Evolutionary conservation across 352 stramenopile species (phyloP).

Genomic region (Pythium coloratum): DNA sequence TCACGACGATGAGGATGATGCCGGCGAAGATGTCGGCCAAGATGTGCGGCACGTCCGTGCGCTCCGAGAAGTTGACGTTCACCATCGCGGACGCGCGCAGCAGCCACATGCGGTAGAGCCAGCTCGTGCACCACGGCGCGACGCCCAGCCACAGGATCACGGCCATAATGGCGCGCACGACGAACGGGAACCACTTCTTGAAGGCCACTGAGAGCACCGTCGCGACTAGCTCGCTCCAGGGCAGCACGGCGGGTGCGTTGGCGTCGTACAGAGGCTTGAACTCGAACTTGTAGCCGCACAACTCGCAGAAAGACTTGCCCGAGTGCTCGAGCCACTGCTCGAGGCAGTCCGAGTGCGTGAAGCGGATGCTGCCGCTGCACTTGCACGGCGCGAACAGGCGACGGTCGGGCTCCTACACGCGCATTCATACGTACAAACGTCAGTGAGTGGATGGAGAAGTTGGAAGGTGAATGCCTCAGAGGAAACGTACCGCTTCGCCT

Average conservation of each 20-base stretch:
- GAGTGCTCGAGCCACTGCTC: slow-evolving; percentile 94
- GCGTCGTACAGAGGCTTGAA: slow-evolving; percentile 93
- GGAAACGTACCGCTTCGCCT: slow-evolving; percentile 75
- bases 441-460: not conserved
- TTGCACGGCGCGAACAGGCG: slow-evolving; percentile 90
- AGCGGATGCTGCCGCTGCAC: slow-evolving; percentile 94
- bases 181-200: slow-evolving; percentile 90
- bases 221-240: slow-evolving; percentile 83
- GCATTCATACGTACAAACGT: not conserved
- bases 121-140: slow-evolving; percentile 90
- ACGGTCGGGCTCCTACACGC: slow-evolving; percentile 57
- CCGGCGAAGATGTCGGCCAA: slow-evolving; percentile 88
- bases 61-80: slow-evolving; percentile 82
- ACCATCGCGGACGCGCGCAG: slow-evolving; percentile 83
- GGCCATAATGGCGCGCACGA: slow-evolving; percentile 72
- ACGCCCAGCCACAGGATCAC: slow-evolving; percentile 86
- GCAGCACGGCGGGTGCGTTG: slow-evolving; percentile 82
- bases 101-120: slow-evolving; percentile 95
- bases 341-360: slow-evolving; percentile 94
- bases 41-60: slow-evolving; percentile 68
- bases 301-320: slow-evolving; percentile 91
- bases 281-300: slow-evolving; percentile 91
- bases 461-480: not conserved
- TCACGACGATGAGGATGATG: slow-evolving; percentile 87
- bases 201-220: slow-evolving; percentile 79